Evolutionary conservation across 2,329 filamentous ascomycete genomes (phyloP).

Genomic region (Cercospora canescens): DNA sequence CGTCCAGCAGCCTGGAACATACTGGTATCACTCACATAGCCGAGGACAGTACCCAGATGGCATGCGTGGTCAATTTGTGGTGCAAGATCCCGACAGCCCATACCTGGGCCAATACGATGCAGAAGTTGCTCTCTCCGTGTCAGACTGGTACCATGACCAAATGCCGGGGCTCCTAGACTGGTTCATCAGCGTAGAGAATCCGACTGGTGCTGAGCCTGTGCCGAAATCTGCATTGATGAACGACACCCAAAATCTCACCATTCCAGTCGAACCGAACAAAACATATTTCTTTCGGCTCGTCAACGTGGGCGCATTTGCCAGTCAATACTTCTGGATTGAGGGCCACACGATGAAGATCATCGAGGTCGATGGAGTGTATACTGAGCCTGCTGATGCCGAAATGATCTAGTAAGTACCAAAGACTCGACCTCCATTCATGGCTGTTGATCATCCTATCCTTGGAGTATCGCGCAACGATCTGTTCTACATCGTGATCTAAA

Average conservation of each 20-base stretch:
- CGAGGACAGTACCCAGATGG: slow-evolving; percentile 68
- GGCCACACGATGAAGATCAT: slow-evolving; percentile 65
- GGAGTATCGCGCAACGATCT: no score
- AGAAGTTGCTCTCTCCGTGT: slow-evolving; percentile 67
- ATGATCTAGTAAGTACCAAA: slow-evolving; percentile 52
- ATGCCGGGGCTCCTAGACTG: slow-evolving; percentile 52
- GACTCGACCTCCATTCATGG: no score
- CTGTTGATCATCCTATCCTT: no score
- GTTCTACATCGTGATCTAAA: not conserved
- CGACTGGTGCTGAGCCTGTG: slow-evolving; percentile 64
- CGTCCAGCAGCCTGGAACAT: slow-evolving; percentile 50
- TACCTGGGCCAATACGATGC: slow-evolving; percentile 56
- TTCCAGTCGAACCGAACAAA: slow-evolving; percentile 52
- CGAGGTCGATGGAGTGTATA: slow-evolving; percentile 69
- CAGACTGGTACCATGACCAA: slow-evolving; percentile 70
- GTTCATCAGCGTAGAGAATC: slow-evolving; percentile 57
- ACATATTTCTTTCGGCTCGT: slow-evolving; percentile 67
- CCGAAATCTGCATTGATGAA: slow-evolving; percentile 67
- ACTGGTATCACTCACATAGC: slow-evolving; percentile 70
- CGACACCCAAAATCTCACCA: slow-evolving; percentile 52
- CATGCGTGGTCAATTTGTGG: slow-evolving; percentile 64
- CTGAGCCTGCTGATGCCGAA: slow-evolving; percentile 59
- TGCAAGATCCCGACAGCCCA: slow-evolving; percentile 60
- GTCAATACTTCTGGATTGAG: slow-evolving; percentile 71
- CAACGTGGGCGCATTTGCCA: slow-evolving; percentile 70